These are phyloP conservation scores for Aspergillus sp. DNA, from an alignment of 2,329 filamentous ascomycete genomes.

Conservation along the genomic window DNA sequence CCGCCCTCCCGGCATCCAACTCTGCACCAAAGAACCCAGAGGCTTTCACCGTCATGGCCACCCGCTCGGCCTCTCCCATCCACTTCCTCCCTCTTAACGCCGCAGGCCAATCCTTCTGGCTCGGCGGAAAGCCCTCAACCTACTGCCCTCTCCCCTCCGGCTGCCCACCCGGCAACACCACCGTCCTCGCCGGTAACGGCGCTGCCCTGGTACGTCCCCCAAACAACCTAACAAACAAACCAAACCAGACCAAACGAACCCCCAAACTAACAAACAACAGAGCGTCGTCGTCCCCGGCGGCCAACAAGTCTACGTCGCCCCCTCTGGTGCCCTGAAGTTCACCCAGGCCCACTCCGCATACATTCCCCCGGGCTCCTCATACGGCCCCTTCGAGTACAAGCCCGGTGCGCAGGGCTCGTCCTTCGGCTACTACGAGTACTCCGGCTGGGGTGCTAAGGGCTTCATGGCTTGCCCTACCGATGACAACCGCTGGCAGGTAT, in stretches of 20 bases:
- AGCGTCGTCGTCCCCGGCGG: conserved; percentile 61
- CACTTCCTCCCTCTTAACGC: conserved; percentile 51
- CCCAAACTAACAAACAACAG: conserved; percentile 23
- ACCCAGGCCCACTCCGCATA: conserved; percentile 56
- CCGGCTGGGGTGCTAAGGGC: conserved; percentile 36
- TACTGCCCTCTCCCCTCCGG: conserved; percentile 48
- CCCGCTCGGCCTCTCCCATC: conserved; percentile 50
- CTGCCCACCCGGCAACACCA: conserved; percentile 51
- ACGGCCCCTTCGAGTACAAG: conserved; percentile 50
- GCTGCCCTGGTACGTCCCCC: conserved; percentile 32
- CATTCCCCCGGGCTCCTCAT: conserved; percentile 52
- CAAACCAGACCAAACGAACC: background rate
- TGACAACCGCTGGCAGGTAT: conserved; percentile 41
- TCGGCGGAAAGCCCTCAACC: conserved; percentile 47
- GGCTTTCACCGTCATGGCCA: conserved; percentile 46
- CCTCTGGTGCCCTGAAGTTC: conserved; percentile 57
- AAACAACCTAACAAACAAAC: background rate
- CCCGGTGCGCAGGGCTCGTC: conserved; percentile 25
- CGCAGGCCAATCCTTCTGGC: conserved; percentile 49
- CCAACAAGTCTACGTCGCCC: conserved; percentile 59
- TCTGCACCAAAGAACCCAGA: background rate
- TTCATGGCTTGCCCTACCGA: conserved; percentile 47
- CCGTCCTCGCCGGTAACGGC: conserved; percentile 46
- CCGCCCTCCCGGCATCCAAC: conserved; percentile 22
- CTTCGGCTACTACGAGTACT: conserved; percentile 32